Conservation (phyloP, 2,329 filamentous ascomycete genomes). For the Colletotrichum cordylinicola region DNA sequence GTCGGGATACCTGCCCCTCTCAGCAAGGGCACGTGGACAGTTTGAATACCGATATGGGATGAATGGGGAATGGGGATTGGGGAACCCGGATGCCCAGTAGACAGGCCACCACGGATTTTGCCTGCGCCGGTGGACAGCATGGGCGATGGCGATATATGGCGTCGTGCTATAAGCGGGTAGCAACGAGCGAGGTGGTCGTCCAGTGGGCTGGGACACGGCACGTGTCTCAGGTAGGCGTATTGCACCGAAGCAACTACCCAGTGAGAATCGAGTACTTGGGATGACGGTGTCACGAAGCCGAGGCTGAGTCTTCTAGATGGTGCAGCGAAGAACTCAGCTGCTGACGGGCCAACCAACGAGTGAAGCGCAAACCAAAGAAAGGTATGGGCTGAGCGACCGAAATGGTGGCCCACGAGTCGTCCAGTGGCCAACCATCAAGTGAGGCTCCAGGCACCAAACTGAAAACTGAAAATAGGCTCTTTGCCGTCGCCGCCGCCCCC, state of each 20-base stretch:
- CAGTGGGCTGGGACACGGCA: background rate
- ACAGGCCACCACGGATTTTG: background rate
- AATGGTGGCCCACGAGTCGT: background rate
- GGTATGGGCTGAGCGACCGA: background rate
- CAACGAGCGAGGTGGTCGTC: background rate
- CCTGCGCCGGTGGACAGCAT: background rate
- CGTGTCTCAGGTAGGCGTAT: slow-evolving; percentile 8
- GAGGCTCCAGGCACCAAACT: background rate
- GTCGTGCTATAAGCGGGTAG: background rate
- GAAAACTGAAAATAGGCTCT: background rate
- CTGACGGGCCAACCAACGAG: background rate
- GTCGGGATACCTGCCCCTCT: background rate
- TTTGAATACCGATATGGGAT: background rate
- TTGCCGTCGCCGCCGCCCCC: background rate
- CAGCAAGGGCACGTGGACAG: background rate
- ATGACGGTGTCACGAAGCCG: background rate
- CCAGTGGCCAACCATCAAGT: background rate
- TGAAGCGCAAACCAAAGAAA: background rate
- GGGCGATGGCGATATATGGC: slow-evolving; percentile 8
- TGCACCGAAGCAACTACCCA: slow-evolving; percentile 3
- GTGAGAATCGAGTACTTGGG: background rate
- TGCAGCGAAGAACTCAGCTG: background rate
- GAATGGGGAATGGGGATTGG: background rate
- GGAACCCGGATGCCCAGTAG: background rate
- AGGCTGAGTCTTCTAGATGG: background rate